Percentiles rank a stretch among this genome's conserved stretches.
Conservation (phyloP, 352 stramenopile genomes). For the Poterioochromonas sp. region DNA sequence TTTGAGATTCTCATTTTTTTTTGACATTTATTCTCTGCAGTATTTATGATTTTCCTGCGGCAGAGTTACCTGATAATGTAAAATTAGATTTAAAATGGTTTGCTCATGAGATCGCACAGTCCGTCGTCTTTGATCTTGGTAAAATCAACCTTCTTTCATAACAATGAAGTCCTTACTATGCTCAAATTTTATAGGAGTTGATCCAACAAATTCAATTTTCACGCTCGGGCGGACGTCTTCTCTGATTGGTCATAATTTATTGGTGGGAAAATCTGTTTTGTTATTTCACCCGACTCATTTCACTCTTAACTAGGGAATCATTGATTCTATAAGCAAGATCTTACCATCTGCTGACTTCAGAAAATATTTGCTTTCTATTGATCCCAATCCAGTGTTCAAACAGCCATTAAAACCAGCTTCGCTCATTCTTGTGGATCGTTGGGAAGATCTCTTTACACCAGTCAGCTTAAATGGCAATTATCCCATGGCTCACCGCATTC, state of each 20-base stretch:
- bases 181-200: not conserved
- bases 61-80: not conserved
- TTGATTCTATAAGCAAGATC: too few relatives aligned
- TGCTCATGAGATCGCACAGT: not conserved
- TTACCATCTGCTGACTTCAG: too few relatives aligned
- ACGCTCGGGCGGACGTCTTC: not conserved
- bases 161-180: not conserved
- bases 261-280: too few relatives aligned
- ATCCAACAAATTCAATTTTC: conserved; percentile 1
- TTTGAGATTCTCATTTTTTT: too few relatives aligned
- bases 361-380: not conserved
- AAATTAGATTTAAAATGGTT: not conserved
- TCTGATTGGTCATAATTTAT: not conserved
- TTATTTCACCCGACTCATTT: too few relatives aligned
- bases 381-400: not conserved
- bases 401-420: not conserved
- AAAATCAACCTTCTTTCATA: not conserved
- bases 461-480: too few relatives aligned
- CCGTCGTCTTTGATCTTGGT: not conserved
- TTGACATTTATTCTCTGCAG: not conserved
- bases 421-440: not conserved
- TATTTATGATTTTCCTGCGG: not conserved
- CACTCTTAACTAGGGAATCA: too few relatives aligned
- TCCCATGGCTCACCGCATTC: not conserved
- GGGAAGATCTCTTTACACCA: not conserved